Percentiles rank a stretch among this genome's conserved stretches.
These are phyloP conservation scores for Epichloe sylvatica DNA, from an alignment of 2,329 filamentous ascomycete genomes.

Conservation along the genomic window DNA sequence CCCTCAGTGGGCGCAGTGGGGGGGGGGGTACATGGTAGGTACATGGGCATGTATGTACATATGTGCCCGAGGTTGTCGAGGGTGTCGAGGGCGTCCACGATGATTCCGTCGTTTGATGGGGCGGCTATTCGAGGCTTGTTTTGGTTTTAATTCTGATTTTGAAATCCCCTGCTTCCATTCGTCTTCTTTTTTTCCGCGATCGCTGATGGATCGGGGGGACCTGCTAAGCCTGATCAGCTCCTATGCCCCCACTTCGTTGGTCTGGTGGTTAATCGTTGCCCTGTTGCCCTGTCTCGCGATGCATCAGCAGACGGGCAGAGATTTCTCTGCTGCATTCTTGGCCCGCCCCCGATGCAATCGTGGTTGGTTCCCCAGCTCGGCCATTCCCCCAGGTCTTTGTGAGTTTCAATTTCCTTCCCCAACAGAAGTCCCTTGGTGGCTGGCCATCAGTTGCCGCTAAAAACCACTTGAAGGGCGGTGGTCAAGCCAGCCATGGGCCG, in stretches of 20 bases:
- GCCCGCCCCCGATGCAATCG: not conserved
- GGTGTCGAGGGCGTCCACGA: not conserved
- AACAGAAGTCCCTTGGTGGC: not conserved
- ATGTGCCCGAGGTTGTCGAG: not conserved
- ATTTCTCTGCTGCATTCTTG: slow-evolving; percentile 7
- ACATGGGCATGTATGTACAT: not conserved
- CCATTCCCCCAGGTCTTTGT: not conserved
- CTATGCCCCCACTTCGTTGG: slow-evolving; percentile 2
- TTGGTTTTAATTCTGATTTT: not conserved
- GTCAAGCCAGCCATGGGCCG: not conserved
- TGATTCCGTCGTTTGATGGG: slow-evolving; percentile 7
- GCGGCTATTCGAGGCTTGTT: slow-evolving; percentile 23
- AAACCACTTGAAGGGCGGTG: not conserved
- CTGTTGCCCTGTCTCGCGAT: slow-evolving; percentile 6
- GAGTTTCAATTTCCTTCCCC: not conserved
- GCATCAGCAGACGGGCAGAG: slow-evolving; percentile 12
- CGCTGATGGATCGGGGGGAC: slow-evolving; percentile 1
- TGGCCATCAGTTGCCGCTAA: not conserved
- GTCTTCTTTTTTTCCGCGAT: slow-evolving; percentile 4
- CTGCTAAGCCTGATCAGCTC: slow-evolving; percentile 6
- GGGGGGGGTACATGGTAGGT: too few relatives aligned
- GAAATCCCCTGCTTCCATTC: slow-evolving; percentile 4
- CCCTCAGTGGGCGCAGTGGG: not conserved
- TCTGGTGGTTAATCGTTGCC: slow-evolving; percentile 3
- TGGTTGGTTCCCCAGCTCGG: slow-evolving; percentile 1